A percentile compares a stretch with the other conserved stretches of the same genome.
Conservation (phyloP, 108 stramenopile genomes). For the Fragilariopsis cylindrus region DNA sequence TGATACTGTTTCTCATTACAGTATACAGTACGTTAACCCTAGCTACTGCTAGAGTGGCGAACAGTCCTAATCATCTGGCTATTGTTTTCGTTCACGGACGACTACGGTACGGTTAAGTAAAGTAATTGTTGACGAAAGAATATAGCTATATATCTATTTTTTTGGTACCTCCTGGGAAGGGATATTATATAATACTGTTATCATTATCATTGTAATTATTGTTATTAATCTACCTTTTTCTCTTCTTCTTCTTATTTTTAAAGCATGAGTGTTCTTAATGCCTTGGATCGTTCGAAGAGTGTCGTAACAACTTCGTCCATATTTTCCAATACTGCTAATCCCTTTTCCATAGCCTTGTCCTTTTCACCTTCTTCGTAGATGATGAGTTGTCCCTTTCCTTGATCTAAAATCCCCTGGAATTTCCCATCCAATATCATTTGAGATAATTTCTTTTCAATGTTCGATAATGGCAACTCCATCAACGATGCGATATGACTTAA, state of each 20-base stretch:
- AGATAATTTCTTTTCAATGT: conserved; percentile 94
- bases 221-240: too few species aligned
- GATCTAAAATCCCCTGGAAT: conserved; percentile 96
- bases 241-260: conserved; percentile 24
- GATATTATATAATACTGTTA: too few species aligned
- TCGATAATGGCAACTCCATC: conserved; percentile 89
- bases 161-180: too few species aligned
- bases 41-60: too few species aligned
- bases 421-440: conserved; percentile 99
- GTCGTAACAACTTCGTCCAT: conserved; percentile 90
- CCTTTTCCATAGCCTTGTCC: conserved; percentile 87
- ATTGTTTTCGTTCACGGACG: too few species aligned
- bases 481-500: conserved; percentile 91
- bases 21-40: too few species aligned
- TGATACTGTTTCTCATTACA: too few species aligned
- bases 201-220: too few species aligned
- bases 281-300: conserved; percentile 78
- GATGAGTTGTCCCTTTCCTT: conserved; percentile 95
- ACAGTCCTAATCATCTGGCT: too few species aligned
- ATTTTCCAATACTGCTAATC: conserved; percentile 88
- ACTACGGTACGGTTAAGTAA: too few species aligned
- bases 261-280: conserved; percentile 82
- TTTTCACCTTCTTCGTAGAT: conserved; percentile 81
- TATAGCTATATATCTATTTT: too few species aligned
- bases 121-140: too few species aligned